Evolutionary conservation across 345 rosid genomes (phyloP).

Genomic region (Stellera chamaejasme): DNA sequence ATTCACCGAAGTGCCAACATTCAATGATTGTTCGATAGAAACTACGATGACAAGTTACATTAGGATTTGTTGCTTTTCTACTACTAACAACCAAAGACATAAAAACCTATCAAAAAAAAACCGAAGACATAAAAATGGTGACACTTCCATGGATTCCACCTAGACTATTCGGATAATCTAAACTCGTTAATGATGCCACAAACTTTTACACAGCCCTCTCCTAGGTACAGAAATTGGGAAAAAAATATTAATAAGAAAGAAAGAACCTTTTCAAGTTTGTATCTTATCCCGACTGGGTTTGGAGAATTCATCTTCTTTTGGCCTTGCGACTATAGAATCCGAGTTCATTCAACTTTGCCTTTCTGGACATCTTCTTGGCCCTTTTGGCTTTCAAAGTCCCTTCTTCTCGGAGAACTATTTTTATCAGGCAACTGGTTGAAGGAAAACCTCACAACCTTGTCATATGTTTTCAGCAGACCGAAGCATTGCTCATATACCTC

Average conservation of each 20-base stretch:
- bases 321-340: slow-evolving; percentile 76
- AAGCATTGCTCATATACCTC: slow-evolving; percentile 36
- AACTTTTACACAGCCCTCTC: too few relatives aligned
- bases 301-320: slow-evolving; percentile 93
- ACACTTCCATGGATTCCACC: too few relatives aligned
- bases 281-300: slow-evolving; percentile 83
- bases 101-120: too few relatives aligned
- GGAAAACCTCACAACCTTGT: slow-evolving; percentile 62
- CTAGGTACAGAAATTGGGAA: too few relatives aligned
- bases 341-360: slow-evolving; percentile 70
- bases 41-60: background rate
- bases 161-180: too few relatives aligned
- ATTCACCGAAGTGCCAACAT: too few relatives aligned
- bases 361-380: slow-evolving; percentile 49
- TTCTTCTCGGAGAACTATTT: slow-evolving; percentile 16
- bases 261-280: slow-evolving; percentile 81
- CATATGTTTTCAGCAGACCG: slow-evolving; percentile 52
- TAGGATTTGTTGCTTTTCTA: background rate
- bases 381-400: slow-evolving; percentile 36
- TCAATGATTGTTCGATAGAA: too few relatives aligned
- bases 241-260: too few relatives aligned
- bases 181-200: too few relatives aligned
- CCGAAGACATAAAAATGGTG: slow-evolving; percentile 1
- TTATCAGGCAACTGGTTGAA: slow-evolving; percentile 23
- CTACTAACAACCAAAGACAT: too few relatives aligned